Percentiles rank a stretch among this genome's conserved stretches.
phyloP scores from a whole-genome alignment of 179 eudicot species.

The Amaranthus tricolor region DNA sequence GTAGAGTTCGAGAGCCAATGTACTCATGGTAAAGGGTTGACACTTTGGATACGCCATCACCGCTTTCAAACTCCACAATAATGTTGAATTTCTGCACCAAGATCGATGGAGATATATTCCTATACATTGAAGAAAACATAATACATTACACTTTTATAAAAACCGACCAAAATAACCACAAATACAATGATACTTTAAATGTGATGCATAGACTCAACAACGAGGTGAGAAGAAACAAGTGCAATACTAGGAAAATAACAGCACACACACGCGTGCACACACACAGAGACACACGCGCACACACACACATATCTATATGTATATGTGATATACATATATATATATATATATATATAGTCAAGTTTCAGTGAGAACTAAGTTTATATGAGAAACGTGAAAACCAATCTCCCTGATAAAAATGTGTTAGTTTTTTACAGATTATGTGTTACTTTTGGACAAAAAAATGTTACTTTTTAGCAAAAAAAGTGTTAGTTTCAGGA shows the following conservation, averaged over 20 bases:
- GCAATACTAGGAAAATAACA: neutral
- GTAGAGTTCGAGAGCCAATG: conserved; percentile 33
- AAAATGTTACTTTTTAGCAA: too few relatives aligned
- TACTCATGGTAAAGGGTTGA: conserved; percentile 37
- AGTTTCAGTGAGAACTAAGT: too few relatives aligned
- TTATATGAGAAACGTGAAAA: too few relatives aligned
- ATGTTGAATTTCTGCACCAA: conserved; percentile 45
- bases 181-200: neutral
- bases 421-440: too few relatives aligned
- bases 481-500: too few relatives aligned
- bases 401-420: too few relatives aligned
- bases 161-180: neutral
- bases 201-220: neutral
- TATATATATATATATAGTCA: neutral
- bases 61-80: conserved; percentile 70
- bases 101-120: conserved; percentile 53
- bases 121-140: conserved; percentile 20
- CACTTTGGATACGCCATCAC: conserved; percentile 42
- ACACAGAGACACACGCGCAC: too few relatives aligned
- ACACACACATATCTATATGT: neutral
- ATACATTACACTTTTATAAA: neutral
- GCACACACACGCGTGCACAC: neutral
- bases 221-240: neutral
- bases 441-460: too few relatives aligned
- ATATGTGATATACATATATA: neutral